Base-by-base conservation (phyloP, 352 stramenopile genomes). In the Phytophthora syringae region DNA sequence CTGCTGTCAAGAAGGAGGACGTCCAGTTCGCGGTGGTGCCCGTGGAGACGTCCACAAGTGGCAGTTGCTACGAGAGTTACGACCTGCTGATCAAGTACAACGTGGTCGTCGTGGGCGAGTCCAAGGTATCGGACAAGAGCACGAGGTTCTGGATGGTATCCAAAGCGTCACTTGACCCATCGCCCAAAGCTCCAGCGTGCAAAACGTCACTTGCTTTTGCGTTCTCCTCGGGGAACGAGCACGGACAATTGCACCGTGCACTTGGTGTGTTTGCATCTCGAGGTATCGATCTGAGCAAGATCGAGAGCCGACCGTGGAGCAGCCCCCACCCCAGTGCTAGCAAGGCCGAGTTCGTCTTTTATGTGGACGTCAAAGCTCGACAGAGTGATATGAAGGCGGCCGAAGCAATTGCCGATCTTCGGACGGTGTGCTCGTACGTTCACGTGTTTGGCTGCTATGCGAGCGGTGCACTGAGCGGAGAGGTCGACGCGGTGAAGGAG, bases 11-110 rank as follows among this genome's bases (percentile, higher is more conserved):
- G 40, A 74, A 80, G 37, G 86, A 89, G 22, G 92, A 98, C 67
- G 93, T 77, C 32, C 89, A 98, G 59, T 98, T 98, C 76, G 94
- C 89, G 10, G 87, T 98, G 25, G 52, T 99, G 6, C 95, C 96
- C 4, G 94, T 99, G 44, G 97, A 99, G 74, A 98, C 98, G 64
- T 94, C 90, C 9, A 78, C 98, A 34, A 94, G 90, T 42, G 97
- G 97, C 10, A 98, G 81, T 21, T 99, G 98, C 67, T 97, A 99
- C 74, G 93, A 97, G 49, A 98, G 98, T 68, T 99, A 99, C 72
- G 86, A 94, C 56, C 60, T 94, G 40, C 45, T 93, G 68, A 71
- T 93, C 47, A 81, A 86, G 70, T 88, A 88, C 70, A 74, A 76
- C 9, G 54, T 94, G 32, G 70, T 76, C 47, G 86, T 93, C 16